Conservation (phyloP, 202 grass and related monocot genomes). For the Zizania palustris region DNA sequence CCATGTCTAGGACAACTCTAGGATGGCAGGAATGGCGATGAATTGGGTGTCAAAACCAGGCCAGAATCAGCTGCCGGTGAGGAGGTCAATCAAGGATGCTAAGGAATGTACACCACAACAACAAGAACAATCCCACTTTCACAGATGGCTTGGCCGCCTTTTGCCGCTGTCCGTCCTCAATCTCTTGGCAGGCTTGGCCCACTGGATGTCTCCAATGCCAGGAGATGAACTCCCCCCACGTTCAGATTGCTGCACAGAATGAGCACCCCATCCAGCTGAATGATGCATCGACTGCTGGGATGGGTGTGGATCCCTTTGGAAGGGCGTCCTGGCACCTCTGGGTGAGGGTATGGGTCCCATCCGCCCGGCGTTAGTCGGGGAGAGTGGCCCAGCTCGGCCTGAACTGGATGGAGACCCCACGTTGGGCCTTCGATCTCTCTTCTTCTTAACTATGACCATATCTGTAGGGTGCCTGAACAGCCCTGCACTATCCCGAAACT, state of each 20-base stretch:
- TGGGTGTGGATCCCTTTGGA: constrained; percentile 63
- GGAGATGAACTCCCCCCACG: constrained; percentile 40
- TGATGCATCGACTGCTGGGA: constrained; percentile 59
- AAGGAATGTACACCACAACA: constrained; percentile 46
- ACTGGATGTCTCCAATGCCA: constrained; percentile 81
- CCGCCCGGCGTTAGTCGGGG: constrained; percentile 53
- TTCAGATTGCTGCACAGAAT: constrained; percentile 43
- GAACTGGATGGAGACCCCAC: constrained; percentile 67
- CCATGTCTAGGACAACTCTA: constrained; percentile 19
- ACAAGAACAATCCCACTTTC: constrained; percentile 28
- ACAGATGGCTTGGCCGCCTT: constrained; percentile 83
- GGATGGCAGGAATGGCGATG: background rate
- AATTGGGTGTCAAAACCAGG: constrained; percentile 26
- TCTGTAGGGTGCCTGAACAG: constrained; percentile 71
- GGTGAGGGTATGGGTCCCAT: constrained; percentile 53
- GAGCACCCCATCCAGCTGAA: constrained; percentile 53
- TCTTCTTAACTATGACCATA: constrained; percentile 93
- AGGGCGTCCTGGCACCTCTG: constrained; percentile 51
- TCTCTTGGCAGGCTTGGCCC: constrained; percentile 92
- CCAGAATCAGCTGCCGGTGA: background rate
- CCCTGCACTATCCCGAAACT: constrained; percentile 37
- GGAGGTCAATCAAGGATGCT: constrained; percentile 6
- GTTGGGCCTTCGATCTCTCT: constrained; percentile 74
- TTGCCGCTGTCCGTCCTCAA: constrained; percentile 81
- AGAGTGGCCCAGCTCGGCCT: constrained; percentile 61